Evolutionary conservation across 1,284 basidiomycete species (phyloP), one percentile per base, ranked within the genome.

Genomic region (Fomes fomentarius): DNA sequence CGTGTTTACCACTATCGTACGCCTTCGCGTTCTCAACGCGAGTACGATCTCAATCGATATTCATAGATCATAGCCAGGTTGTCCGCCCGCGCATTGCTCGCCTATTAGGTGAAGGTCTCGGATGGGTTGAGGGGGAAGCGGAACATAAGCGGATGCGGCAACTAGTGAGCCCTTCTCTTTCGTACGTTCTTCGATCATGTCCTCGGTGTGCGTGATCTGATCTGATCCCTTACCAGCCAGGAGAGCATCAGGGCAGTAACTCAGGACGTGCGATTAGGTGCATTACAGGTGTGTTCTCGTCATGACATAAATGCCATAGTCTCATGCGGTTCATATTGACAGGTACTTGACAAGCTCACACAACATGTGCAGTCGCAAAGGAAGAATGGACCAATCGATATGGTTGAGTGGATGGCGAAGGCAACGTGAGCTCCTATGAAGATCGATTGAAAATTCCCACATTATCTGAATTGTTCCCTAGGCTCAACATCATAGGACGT

Each of bases 91-190:
- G 67, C 3, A 63, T 71, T 35, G 71, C 63, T 6, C 61, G 69
- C 7, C 58, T 72, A 4, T 63, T 71, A 6, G 71, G 71, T 4
- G 65, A 62, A 31, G 61, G 64, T 12, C 47, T 73, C 12, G 61
- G 63, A 2, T 72, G 71, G 70, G 69, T 69, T 14, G 68, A 69
- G 39, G 70, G 70, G 1, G 68, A 65, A 31, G 45, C 49, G 2
- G 69, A 67, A 21, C 71, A 73, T 51, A 67, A 62, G 49, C 61
- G 65, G 21, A 67, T 69, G 64, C 57, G 63, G 9, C 59, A 58
- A 12, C 62, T 67, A 17, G 54, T 69, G 17, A 56, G 49, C 38
- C 63, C 62, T 17, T 57, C 64, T 0, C 65, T 70, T 17, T 59
- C 68, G 60, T 67, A 37, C 3, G 61, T 53, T 14, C 21, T 14